These are phyloP conservation scores for Termitomyces sp. DNA, from an alignment of 768 basidiomycete species.

Conservation along the genomic window DNA sequence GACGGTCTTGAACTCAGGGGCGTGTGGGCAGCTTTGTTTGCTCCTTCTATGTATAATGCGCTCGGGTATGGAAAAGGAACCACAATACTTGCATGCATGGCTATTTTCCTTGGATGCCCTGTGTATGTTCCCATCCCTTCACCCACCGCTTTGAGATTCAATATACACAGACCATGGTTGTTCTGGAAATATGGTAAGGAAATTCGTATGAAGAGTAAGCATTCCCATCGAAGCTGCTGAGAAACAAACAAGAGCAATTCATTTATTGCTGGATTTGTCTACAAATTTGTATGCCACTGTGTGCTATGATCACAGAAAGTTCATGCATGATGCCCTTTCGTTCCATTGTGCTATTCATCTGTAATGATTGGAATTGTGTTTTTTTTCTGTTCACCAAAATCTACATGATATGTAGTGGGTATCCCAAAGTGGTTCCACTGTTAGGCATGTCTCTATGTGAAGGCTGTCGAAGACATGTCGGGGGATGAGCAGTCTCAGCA, in stretches of 20 bases:
- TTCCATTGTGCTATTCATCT: too few species aligned
- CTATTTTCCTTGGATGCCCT: slow-evolving; percentile 60
- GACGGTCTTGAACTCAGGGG: too few species aligned
- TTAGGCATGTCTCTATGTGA: too few species aligned
- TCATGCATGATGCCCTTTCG: too few species aligned
- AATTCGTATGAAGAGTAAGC: slow-evolving; percentile 45
- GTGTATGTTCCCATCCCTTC: slow-evolving; percentile 28
- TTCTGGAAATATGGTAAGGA: slow-evolving; percentile 31
- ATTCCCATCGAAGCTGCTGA: slow-evolving; percentile 23
- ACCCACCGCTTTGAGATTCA: background rate
- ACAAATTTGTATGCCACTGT: background rate
- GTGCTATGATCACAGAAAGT: too few species aligned
- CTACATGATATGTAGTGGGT: too few species aligned
- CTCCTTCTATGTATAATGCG: slow-evolving; percentile 56
- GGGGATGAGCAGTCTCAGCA: background rate
- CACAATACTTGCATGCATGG: slow-evolving; percentile 54
- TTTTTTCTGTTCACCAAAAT: too few species aligned
- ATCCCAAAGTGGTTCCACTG: too few species aligned
- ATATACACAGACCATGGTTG: slow-evolving; percentile 24
- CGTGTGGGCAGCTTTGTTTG: too few species aligned
- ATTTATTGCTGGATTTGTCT: too few species aligned
- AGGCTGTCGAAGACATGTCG: background rate
- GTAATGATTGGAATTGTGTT: too few species aligned
- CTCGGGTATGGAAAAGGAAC: slow-evolving; percentile 69
- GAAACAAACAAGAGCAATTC: too few species aligned